phyloP scores from a whole-genome alignment of 805 yeast genomes.

The Hanseniaspora hatyaiensis region DNA sequence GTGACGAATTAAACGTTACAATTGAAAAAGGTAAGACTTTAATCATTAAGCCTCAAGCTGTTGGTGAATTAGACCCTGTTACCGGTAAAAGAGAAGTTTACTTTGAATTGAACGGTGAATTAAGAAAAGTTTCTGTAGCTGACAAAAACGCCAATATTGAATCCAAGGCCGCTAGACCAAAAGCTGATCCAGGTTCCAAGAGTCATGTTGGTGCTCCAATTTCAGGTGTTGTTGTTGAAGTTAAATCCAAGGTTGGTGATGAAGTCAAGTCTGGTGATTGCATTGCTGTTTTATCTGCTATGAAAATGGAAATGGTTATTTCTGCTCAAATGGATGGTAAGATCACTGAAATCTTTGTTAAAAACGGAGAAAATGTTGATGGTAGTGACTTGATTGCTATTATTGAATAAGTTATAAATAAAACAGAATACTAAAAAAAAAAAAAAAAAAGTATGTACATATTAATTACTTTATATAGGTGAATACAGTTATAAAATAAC shows the following conservation, averaged over 20 bases:
- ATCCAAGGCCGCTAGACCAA: slow-evolving; percentile 62
- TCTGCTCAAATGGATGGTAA: slow-evolving; percentile 82
- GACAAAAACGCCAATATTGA: slow-evolving; percentile 83
- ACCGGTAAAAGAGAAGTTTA: slow-evolving; percentile 92
- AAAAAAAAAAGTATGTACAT: background rate
- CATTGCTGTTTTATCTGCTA: slow-evolving; percentile 83
- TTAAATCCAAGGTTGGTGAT: slow-evolving; percentile 75
- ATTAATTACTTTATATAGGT: background rate
- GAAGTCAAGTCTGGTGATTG: slow-evolving; percentile 95
- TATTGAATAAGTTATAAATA: no score
- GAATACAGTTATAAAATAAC: background rate
- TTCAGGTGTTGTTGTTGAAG: slow-evolving; percentile 97
- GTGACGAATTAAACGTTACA: slow-evolving; percentile 78
- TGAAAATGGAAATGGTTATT: slow-evolving; percentile 99
- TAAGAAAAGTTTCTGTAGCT: slow-evolving; percentile 85
- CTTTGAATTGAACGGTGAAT: slow-evolving; percentile 96
- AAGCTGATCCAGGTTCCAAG: slow-evolving; percentile 79
- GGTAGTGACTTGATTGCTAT: slow-evolving; percentile 77
- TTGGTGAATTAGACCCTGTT: slow-evolving; percentile 73
- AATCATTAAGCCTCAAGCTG: slow-evolving; percentile 81
- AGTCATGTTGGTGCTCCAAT: slow-evolving; percentile 96
- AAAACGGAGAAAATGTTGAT: slow-evolving; percentile 91
- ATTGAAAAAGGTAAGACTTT: slow-evolving; percentile 92
- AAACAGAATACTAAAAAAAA: no score
- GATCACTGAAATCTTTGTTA: slow-evolving; percentile 62